Percentiles rank a stretch among this genome's conserved stretches.
Evolutionary conservation across 2,329 filamentous ascomycete species (phyloP).

Genomic region (Helicocarpus griseus): DNA sequence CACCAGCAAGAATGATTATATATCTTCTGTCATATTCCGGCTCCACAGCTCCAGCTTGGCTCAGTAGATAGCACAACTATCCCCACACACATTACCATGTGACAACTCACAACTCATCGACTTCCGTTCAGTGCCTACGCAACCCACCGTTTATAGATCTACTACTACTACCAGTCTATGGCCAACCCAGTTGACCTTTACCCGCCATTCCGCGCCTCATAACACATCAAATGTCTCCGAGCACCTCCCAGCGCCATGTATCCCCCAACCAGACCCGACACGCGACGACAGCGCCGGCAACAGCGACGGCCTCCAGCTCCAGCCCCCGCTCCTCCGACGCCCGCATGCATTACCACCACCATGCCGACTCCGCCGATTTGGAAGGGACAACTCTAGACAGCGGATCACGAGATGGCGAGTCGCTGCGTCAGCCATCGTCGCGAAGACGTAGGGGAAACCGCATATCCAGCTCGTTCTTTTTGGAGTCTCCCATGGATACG

Average conservation of each 20-base stretch:
- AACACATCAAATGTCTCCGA: background rate
- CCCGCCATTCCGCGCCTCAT: background rate
- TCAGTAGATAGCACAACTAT: background rate
- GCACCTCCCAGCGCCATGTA: no score
- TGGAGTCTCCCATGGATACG: constrained; percentile 5
- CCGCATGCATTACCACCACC: background rate
- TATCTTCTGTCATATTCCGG: background rate
- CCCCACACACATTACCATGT: background rate
- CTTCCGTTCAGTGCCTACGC: no score
- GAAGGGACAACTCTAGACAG: constrained; percentile 1
- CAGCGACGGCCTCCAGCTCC: no score
- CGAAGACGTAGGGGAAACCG: constrained; percentile 6
- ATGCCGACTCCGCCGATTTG: background rate
- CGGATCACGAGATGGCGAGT: background rate
- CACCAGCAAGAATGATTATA: background rate
- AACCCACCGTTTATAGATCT: no score
- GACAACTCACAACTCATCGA: background rate
- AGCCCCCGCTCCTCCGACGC: background rate
- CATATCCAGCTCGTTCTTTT: constrained; percentile 11
- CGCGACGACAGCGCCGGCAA: no score
- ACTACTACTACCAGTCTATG: background rate
- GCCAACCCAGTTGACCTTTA: background rate
- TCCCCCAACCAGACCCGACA: background rate
- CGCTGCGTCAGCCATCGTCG: background rate
- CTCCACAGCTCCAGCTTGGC: background rate